Evolutionary conservation across 129 eudicot genomes (phyloP), one percentile per base, ranked within the genome.

Genomic region (Tanacetum coccineum): DNA sequence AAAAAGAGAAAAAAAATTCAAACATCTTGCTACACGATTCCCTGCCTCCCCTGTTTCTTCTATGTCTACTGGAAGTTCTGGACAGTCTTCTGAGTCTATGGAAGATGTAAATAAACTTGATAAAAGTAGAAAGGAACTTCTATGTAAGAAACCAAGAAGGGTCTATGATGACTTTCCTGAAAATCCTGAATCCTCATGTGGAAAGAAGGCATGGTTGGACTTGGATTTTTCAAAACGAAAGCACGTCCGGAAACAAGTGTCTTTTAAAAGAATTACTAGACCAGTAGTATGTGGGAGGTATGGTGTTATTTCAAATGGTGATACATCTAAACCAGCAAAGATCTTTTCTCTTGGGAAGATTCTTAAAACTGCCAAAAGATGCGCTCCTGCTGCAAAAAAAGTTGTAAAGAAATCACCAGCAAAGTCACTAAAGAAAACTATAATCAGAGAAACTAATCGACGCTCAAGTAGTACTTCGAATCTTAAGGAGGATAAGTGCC

Each of bases 261-360:
- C 58, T n/a, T 42, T 60, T 55, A 73, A 76, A 64, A 52, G 78
- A 46, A 51, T 67, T 56, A 39, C 46, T 25, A 87, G 76, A 64
- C 95, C 95, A 64, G 32, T 84, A 48, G 84, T 85, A 30, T 75
- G 81, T 59, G 91, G 91, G 62, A 80, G 67, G 78, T 87, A 80
- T 80, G 95, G 95, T 12, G 70, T 84, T 67, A 87, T 87, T 69
- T 79, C 87, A 39, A 82, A 82, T 64, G 83, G 84, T 48, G 76
- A 82, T 68, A 71, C 83, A 51, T 81, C 80, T 66, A 84, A 77
- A 69, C 87, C 90, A 13, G 79, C 80, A n/a, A 87, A 87, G 77
- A 77, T 87, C 62, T 64, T 82, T 54, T 69, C 88, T 51, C 77
- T 87, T 28, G 62, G 63, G 46, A 73, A 73, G 77, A 68, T 87